These are phyloP conservation scores for Primulina huaijiensis DNA, from an alignment of 257 asterid species.

Conservation along the genomic window DNA sequence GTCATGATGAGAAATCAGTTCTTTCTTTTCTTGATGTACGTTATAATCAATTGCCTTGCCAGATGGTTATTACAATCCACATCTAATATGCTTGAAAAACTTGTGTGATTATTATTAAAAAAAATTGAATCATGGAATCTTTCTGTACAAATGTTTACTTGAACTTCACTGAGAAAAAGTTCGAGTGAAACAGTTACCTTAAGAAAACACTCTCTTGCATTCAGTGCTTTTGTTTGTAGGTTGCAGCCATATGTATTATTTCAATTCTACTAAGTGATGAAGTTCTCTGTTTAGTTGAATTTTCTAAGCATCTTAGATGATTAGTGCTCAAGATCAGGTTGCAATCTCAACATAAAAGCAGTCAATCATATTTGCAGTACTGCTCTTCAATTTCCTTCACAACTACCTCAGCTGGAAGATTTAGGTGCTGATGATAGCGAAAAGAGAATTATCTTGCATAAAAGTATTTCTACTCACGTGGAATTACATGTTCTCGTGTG, in stretches of 20 bases:
- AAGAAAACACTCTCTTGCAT: no score
- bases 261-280: no score
- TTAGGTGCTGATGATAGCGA: background rate
- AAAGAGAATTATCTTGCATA: background rate
- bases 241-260: no score
- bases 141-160: background rate
- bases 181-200: no score
- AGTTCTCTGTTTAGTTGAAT: no score
- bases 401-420: background rate
- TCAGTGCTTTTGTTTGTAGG: no score
- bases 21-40: background rate
- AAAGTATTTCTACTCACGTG: background rate
- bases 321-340: background rate
- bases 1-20: slow-evolving; percentile 4
- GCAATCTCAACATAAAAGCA: background rate
- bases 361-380: background rate
- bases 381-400: background rate
- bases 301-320: no score
- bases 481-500: background rate
- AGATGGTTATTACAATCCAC: background rate
- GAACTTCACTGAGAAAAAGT: no score
- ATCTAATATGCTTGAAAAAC: background rate
- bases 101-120: slow-evolving; percentile 1
- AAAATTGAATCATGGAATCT: background rate
- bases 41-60: slow-evolving; percentile 10